A percentile compares a stretch with the other conserved stretches of the same genome.
These are phyloP conservation scores for Kazachstania bromeliacearum DNA, from an alignment of 805 yeast species.

Conservation along the genomic window DNA sequence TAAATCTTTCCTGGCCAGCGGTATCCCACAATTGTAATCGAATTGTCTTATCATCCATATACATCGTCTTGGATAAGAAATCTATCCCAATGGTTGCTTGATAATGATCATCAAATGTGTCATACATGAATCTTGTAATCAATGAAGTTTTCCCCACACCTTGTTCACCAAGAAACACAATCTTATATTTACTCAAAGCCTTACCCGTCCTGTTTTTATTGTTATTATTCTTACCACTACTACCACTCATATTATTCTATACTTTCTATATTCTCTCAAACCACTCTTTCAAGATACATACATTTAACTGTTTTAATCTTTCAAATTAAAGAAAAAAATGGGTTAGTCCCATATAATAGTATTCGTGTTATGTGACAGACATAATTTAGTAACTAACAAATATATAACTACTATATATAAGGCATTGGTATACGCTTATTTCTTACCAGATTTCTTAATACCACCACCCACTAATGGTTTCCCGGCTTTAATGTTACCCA, in stretches of 20 bases:
- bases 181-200: conserved; percentile 57
- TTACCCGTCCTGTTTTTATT: no score
- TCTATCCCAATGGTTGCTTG: conserved; percentile 95
- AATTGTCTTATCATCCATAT: conserved; percentile 89
- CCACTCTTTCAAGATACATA: neutral
- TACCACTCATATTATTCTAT: neutral
- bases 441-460: conserved; percentile 79
- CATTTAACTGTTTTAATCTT: neutral
- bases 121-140: conserved; percentile 96
- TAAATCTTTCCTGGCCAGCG: conserved; percentile 93
- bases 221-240: conserved; percentile 3
- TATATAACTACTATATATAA: neutral
- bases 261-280: neutral
- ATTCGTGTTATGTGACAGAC: no score
- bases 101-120: conserved; percentile 91
- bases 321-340: neutral
- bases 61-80: conserved; percentile 89
- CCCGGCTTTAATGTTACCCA: conserved; percentile 76
- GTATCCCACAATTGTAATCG: conserved; percentile 96
- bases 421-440: conserved; percentile 20
- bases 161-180: conserved; percentile 94
- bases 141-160: conserved; percentile 94
- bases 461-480: conserved; percentile 93
- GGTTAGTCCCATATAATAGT: neutral
- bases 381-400: no score